Percentiles rank a stretch among this genome's conserved stretches.
Conservation (phyloP, 2,329 filamentous ascomycete genomes). For the Fusarium sp. region DNA sequence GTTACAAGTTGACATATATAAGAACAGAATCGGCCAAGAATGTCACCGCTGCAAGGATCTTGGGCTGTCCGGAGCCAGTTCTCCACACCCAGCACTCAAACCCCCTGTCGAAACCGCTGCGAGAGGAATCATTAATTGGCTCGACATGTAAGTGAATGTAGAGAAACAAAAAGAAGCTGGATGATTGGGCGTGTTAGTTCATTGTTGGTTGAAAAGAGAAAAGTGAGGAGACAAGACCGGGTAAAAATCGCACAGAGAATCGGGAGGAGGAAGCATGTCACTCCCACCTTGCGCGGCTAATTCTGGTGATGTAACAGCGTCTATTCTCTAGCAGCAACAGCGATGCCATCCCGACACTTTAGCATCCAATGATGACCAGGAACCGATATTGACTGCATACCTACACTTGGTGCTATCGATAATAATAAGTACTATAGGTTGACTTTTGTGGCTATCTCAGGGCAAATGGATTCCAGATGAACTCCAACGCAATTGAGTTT, state of each 20-base stretch:
- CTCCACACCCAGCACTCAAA: slow-evolving; percentile 16
- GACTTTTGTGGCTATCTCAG: background rate
- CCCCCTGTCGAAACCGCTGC: slow-evolving; percentile 11
- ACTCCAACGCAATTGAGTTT: too few relatives aligned
- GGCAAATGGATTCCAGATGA: too few relatives aligned
- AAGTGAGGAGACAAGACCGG: slow-evolving; percentile 1
- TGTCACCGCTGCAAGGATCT: slow-evolving; percentile 22
- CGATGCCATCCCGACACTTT: slow-evolving; percentile 34
- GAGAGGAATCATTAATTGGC: background rate
- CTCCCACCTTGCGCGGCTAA: slow-evolving; percentile 13
- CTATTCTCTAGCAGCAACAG: background rate
- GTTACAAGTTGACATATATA: background rate
- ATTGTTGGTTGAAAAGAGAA: background rate
- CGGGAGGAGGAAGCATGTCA: background rate
- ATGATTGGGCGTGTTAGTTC: background rate
- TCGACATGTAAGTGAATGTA: background rate
- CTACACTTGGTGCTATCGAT: background rate
- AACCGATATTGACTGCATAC: background rate
- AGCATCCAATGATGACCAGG: slow-evolving; percentile 23
- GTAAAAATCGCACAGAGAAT: slow-evolving; percentile 1
- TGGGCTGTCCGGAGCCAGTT: background rate
- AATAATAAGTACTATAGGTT: background rate
- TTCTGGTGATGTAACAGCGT: slow-evolving; percentile 4
- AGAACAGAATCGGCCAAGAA: slow-evolving; percentile 9
- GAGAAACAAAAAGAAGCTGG: background rate